Conservation (phyloP, 106 monocot genomes). For the Dioscorea alata region DNA sequence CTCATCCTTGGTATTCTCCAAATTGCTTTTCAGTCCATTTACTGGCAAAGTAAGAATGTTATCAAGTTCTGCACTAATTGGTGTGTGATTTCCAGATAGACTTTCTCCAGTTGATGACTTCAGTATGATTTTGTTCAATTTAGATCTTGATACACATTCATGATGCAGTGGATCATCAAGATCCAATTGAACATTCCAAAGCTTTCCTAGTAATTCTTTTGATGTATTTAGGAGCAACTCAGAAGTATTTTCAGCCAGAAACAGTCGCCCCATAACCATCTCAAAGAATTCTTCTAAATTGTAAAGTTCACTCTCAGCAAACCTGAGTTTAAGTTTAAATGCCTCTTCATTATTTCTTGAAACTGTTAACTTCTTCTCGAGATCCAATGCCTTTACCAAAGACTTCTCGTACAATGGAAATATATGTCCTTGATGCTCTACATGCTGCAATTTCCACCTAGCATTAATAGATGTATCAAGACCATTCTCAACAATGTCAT, state of each 20-base stretch:
- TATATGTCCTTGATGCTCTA: constrained; percentile 55
- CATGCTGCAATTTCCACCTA: constrained; percentile 35
- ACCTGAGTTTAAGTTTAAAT: constrained; percentile 44
- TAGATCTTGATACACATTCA: constrained; percentile 27
- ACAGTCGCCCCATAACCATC: constrained; percentile 26
- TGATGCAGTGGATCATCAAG: constrained; percentile 19
- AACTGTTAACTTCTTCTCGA: constrained; percentile 64
- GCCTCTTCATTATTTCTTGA: constrained; percentile 48
- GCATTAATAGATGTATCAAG: constrained; percentile 16
- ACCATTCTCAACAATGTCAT: constrained; percentile 25
- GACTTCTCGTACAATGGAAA: constrained; percentile 83
- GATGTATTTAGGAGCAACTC: constrained; percentile 47
- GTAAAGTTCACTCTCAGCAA: constrained; percentile 31
- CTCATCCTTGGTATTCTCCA: constrained; percentile 25
- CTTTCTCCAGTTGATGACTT: constrained; percentile 9
- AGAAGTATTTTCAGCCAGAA: constrained; percentile 71
- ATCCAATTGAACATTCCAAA: constrained; percentile 37
- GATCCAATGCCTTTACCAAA: constrained; percentile 80
- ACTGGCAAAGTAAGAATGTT: constrained; percentile 5
- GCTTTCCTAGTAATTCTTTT: constrained; percentile 41
- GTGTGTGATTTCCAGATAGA: constrained; percentile 6
- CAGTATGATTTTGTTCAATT: constrained; percentile 15
- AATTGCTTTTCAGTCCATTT: constrained; percentile 19
- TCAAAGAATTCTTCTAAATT: constrained; percentile 54
- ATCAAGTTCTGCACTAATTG: constrained; percentile 1